Percentiles rank a stretch among this genome's conserved stretches.
phyloP scores from a whole-genome alignment of 352 stramenopile species.

The Pythium coloratum region DNA sequence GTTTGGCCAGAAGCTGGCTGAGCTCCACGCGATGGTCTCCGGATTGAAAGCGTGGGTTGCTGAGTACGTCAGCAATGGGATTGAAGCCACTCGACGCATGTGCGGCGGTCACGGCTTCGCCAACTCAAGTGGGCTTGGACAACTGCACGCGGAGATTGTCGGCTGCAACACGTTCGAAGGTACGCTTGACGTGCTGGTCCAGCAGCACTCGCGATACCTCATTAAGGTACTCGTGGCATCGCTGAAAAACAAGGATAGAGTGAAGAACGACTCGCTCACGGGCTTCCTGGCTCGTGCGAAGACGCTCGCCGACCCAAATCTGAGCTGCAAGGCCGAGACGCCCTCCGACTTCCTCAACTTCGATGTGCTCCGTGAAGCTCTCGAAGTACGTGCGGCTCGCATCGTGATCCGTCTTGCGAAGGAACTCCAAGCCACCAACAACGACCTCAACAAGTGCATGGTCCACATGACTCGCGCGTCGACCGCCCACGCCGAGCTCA shows the following conservation, averaged over 20 bases:
- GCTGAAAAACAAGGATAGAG: slow-evolving; percentile 15
- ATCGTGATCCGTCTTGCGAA: slow-evolving; percentile 31
- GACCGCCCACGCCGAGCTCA: slow-evolving; percentile 45
- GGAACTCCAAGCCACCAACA: slow-evolving; percentile 43
- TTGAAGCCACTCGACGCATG: slow-evolving; percentile 48
- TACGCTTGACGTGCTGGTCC: slow-evolving; percentile 69
- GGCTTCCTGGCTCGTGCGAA: slow-evolving; percentile 43
- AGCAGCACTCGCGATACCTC: slow-evolving; percentile 63
- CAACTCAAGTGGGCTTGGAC: slow-evolving; percentile 26
- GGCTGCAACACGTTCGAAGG: slow-evolving; percentile 63
- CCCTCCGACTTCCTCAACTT: slow-evolving; percentile 40
- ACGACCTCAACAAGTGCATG: slow-evolving; percentile 55
- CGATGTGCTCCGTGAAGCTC: slow-evolving; percentile 36
- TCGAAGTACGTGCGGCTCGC: slow-evolving; percentile 39
- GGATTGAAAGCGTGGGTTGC: slow-evolving; percentile 56
- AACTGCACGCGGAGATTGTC: slow-evolving; percentile 43
- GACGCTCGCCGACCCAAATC: slow-evolving; percentile 25
- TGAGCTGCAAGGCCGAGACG: slow-evolving; percentile 37
- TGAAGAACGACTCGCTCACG: slow-evolving; percentile 1
- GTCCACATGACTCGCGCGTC: slow-evolving; percentile 52
- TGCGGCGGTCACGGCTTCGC: slow-evolving; percentile 34
- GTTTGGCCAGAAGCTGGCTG: slow-evolving; percentile 43
- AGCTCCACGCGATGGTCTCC: slow-evolving; percentile 54
- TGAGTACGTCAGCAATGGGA: slow-evolving; percentile 39
- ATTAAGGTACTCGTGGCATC: slow-evolving; percentile 44